Conservation (phyloP, 371 early-diverging fungal genomes). For the Blakeslea trispora region DNA sequence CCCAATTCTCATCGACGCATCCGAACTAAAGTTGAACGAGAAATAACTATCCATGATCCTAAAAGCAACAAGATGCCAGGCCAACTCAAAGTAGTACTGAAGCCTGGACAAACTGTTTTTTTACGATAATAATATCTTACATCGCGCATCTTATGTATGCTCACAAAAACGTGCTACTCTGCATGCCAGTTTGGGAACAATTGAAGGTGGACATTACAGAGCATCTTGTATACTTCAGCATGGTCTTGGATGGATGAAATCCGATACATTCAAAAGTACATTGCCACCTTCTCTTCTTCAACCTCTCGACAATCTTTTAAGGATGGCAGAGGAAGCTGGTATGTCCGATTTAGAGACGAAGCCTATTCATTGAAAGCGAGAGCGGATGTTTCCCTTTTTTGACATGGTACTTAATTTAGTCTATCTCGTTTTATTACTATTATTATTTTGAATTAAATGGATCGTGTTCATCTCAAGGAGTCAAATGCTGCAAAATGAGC, state of each 20-base stretch:
- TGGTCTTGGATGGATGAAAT: conserved; percentile 55
- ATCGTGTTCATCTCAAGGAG: too few relatives aligned
- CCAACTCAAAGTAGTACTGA: conserved; percentile 40
- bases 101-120: conserved; percentile 62
- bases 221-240: conserved; percentile 58
- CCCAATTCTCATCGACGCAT: conserved; percentile 54
- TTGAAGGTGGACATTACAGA: conserved; percentile 54
- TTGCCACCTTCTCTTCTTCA: conserved; percentile 41
- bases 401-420: neutral
- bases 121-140: conserved; percentile 60
- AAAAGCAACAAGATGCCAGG: conserved; percentile 54
- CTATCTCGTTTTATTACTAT: neutral
- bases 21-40: conserved; percentile 47
- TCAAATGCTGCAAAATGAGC: neutral
- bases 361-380: conserved; percentile 35
- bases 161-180: conserved; percentile 52
- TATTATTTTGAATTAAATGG: too few relatives aligned
- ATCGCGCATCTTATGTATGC: conserved; percentile 53
- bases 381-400: neutral
- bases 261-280: conserved; percentile 37
- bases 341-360: conserved; percentile 29
- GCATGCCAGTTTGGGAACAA: conserved; percentile 62
- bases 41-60: conserved; percentile 53
- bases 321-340: conserved; percentile 44
- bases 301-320: conserved; percentile 42